Evolutionary conservation across 768 basidiomycete species (phyloP).

Genomic region (Cantharellus anzutake): DNA sequence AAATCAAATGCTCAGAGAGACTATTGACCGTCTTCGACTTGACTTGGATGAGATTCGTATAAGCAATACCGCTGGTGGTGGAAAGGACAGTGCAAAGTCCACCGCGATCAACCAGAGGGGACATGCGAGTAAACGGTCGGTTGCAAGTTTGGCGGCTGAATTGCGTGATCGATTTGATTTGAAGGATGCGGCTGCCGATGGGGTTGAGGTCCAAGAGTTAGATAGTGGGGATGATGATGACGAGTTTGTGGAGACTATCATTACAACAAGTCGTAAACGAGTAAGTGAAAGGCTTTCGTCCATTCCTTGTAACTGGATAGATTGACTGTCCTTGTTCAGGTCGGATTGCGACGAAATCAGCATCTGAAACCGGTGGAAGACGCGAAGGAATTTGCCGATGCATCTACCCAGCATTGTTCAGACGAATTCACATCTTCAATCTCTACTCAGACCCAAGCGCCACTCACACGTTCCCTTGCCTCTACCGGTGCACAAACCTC

Average conservation of each 20-base stretch:
- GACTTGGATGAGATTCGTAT: conserved; percentile 84
- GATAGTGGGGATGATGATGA: conserved; percentile 60
- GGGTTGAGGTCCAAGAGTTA: conserved; percentile 22
- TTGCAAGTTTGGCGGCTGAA: background rate
- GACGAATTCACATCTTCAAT: conserved; percentile 28
- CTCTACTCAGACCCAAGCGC: conserved; percentile 43
- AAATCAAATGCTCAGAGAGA: conserved; percentile 84
- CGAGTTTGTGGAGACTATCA: conserved; percentile 74
- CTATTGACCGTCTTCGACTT: conserved; percentile 84
- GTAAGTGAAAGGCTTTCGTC: conserved; percentile 27
- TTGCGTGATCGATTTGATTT: conserved; percentile 2
- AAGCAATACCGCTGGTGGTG: conserved; percentile 20
- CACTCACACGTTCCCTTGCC: conserved; percentile 18
- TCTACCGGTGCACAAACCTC: background rate
- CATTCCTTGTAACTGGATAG: too few relatives aligned
- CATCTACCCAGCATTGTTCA: conserved; percentile 48
- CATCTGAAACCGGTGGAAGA: conserved; percentile 15
- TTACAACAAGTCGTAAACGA: conserved; percentile 29
- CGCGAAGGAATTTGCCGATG: conserved; percentile 57
- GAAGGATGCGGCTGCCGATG: conserved; percentile 5
- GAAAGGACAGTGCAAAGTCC: conserved; percentile 15
- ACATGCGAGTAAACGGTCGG: conserved; percentile 20
- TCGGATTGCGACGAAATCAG: conserved; percentile 26
- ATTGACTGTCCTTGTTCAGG: too few relatives aligned
- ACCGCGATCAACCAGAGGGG: conserved; percentile 20